phyloP scores from a whole-genome alignment of 345 rosid species.

The Garcia nutans region DNA sequence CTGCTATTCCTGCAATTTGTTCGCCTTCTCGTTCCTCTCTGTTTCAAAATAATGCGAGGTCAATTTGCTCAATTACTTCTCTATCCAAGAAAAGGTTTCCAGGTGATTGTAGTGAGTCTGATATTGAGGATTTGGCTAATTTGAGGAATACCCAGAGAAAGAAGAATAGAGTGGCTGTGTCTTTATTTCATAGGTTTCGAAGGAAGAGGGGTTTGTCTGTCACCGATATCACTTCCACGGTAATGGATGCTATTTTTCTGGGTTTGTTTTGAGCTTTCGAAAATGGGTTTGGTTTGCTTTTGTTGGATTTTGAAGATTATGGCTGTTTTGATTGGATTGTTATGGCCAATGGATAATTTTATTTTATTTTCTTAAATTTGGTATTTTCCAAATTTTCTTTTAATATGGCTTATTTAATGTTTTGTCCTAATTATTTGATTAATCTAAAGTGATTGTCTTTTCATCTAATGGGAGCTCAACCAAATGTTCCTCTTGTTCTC shows the following conservation, averaged over 20 bases:
- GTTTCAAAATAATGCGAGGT: conserved; percentile 32
- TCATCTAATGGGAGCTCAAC: background rate
- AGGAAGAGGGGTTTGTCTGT: conserved; percentile 56
- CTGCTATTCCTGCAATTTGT: conserved; percentile 32
- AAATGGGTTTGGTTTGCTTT: conserved; percentile 2
- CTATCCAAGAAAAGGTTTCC: conserved; percentile 43
- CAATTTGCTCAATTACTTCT: conserved; percentile 35
- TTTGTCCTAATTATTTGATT: background rate
- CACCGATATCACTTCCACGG: conserved; percentile 67
- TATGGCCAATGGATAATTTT: background rate
- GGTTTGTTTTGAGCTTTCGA: background rate
- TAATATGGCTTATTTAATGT: background rate
- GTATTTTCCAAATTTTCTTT: background rate
- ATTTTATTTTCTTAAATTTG: background rate
- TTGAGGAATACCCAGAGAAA: conserved; percentile 19
- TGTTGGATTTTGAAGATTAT: background rate
- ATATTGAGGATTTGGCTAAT: conserved; percentile 58
- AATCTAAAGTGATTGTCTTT: background rate
- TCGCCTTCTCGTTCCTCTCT: conserved; percentile 25
- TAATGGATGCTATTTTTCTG: conserved; percentile 21
- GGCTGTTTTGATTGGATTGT: background rate
- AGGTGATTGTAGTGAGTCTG: conserved; percentile 24
- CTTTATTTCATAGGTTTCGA: conserved; percentile 50
- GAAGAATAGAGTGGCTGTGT: conserved; percentile 27
- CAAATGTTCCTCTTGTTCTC: background rate